Base-by-base conservation (phyloP, 345 rosid genomes). In the Camelina hispida region DNA sequence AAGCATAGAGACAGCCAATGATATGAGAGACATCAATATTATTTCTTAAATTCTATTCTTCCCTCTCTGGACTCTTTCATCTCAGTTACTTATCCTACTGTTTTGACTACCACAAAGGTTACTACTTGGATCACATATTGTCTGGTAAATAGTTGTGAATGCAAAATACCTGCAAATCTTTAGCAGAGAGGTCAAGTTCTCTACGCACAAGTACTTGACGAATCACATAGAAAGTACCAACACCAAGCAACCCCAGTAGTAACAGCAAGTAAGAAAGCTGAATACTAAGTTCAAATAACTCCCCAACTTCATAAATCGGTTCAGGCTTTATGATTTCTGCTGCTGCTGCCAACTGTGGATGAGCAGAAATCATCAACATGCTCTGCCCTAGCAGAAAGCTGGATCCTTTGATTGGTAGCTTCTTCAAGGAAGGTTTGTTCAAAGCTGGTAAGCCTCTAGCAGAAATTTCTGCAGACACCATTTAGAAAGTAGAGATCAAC, bases 181-280 rank as follows among this genome's bases (percentile, higher is more conserved):
- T 94, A 58, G 98, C 96, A 30, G 98, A 91, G 74, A 91, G 98
- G 82, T 91, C 98, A 52, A 94, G 98, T 80, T 94, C 97, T 87
- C 97, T 86, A 34, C 98, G 91, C 5, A 90, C 91, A 80, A 91
- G 91, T 73, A 91, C 98, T 81, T 91, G 98, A 73, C 95, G 96
- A 64, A 94, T 91, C 58, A 94, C 97, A 74, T 82, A 91, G 81
- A 90, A 91, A 68, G 91, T 84, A 52, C 97, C 97, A 37, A 80
- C 96, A 46, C 98, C 98, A 62, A 94, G 93, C 62, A 91, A 85
- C 51, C 86, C 95, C 18, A 91, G 74, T 4, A 94, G 84, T 62
- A 88, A 83, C 66, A 91, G 85, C 58, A 90, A 85, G 85, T 94
- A 91, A 44, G 96, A 91, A 44, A 90, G 87, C 85, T 94, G 98